phyloP scores from a whole-genome alignment of 306 rosid species.

The Trifolium pratense region DNA sequence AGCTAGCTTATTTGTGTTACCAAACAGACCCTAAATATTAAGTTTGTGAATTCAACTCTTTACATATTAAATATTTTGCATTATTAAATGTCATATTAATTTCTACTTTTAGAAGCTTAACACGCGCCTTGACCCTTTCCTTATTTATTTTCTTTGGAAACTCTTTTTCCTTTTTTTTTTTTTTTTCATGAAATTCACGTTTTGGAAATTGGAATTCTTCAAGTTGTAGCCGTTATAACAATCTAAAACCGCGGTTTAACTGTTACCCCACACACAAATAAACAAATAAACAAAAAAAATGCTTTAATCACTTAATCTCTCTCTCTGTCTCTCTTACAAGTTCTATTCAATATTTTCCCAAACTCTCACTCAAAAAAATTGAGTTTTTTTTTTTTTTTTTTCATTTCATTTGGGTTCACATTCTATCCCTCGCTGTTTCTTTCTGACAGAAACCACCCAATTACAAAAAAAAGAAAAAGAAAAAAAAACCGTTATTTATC shows the following conservation, averaged over 20 bases:
- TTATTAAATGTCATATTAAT: no score
- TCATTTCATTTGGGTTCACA: not conserved
- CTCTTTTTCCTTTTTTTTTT: no score
- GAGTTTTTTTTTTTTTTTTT: not conserved
- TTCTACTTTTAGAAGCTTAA: no score
- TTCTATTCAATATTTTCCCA: slow-evolving; percentile 11
- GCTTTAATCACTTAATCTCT: not conserved
- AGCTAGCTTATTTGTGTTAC: no score
- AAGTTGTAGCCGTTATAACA: slow-evolving; percentile 34
- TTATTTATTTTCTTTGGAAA: no score
- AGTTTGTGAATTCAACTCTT: no score
- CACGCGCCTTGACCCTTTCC: no score
- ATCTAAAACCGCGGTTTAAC: slow-evolving; percentile 31
- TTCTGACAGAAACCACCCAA: slow-evolving; percentile 16
- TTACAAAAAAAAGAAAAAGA: slow-evolving; percentile 1
- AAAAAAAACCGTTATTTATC: not conserved
- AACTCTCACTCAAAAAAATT: not conserved
- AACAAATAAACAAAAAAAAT: not conserved
- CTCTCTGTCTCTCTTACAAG: slow-evolving; percentile 10
- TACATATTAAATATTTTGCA: no score
- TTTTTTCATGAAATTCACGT: no score
- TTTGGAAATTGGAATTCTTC: not conserved
- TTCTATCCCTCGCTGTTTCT: not conserved
- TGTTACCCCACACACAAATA: not conserved
- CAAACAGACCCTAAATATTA: no score